Percentiles rank a stretch among this genome's conserved stretches.
Conservation (phyloP, 2,329 filamentous ascomycete species). For the Alternaria brassicae region DNA sequence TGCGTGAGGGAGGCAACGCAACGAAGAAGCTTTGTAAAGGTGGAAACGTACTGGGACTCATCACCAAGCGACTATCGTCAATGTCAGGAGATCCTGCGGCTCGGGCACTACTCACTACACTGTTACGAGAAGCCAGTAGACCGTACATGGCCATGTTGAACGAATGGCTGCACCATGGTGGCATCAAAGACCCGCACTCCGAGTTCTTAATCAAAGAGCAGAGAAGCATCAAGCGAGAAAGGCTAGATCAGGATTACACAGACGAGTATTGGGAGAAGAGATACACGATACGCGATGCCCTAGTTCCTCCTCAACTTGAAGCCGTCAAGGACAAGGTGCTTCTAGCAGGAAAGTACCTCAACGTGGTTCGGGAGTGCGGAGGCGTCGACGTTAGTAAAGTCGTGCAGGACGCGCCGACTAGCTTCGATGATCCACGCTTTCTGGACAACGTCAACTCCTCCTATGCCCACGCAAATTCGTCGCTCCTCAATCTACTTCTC, state of each 20-base stretch:
- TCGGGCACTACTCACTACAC: constrained; percentile 76
- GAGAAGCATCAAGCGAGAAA: constrained; percentile 89
- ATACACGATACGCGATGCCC: constrained; percentile 90
- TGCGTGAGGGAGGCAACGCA: constrained; percentile 85
- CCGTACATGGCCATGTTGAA: constrained; percentile 99
- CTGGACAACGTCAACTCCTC: constrained; percentile 95
- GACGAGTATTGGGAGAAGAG: constrained; percentile 99
- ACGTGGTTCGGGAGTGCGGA: constrained; percentile 95
- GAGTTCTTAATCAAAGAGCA: constrained; percentile 97
- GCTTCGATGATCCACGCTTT: constrained; percentile 90
- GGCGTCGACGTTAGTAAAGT: constrained; percentile 93
- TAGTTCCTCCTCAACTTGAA: constrained; percentile 90
- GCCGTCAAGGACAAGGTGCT: constrained; percentile 93
- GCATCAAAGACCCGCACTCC: constrained; percentile 89
- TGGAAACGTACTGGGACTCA: constrained; percentile 87
- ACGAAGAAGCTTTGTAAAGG: constrained; percentile 95
- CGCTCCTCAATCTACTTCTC: constrained; percentile 85
- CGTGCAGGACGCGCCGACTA: constrained; percentile 84
- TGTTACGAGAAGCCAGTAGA: constrained; percentile 85
- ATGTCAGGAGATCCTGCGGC: constrained; percentile 95
- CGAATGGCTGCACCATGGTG: constrained; percentile 96
- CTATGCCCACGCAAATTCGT: constrained; percentile 94
- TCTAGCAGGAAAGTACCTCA: constrained; percentile 95
- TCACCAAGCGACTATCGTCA: constrained; percentile 82
- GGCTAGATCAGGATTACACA: constrained; percentile 93